phyloP scores from a whole-genome alignment of 2,329 filamentous ascomycete genomes.

The Decorospora gaudefroyi region DNA sequence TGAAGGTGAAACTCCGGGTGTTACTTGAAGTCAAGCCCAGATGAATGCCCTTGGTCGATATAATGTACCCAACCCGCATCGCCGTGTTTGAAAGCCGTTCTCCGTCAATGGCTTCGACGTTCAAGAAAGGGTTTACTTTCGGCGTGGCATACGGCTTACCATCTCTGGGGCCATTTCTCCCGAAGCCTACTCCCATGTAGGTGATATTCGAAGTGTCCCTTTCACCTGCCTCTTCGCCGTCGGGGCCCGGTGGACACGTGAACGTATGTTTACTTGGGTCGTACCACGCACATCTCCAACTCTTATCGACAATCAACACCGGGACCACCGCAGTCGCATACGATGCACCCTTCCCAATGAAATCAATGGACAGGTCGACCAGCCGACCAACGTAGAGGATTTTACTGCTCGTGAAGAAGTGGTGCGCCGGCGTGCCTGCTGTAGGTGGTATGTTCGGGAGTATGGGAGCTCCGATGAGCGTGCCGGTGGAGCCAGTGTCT shows the following conservation, averaged over 20 bases:
- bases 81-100: slow-evolving; percentile 6
- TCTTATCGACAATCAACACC: slow-evolving; percentile 41
- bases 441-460: slow-evolving; percentile 32
- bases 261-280: slow-evolving; percentile 35
- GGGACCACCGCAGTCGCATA: slow-evolving; percentile 35
- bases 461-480: slow-evolving; percentile 41
- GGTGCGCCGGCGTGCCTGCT: slow-evolving; percentile 35
- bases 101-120: slow-evolving; percentile 38
- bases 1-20: slow-evolving; percentile 29
- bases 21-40: slow-evolving; percentile 37
- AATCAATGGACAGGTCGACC: slow-evolving; percentile 35
- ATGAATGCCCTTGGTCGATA: slow-evolving; percentile 38
- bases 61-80: slow-evolving; percentile 34
- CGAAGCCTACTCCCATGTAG: slow-evolving; percentile 47
- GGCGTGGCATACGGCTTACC: slow-evolving; percentile 39
- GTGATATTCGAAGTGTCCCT: slow-evolving; percentile 39
- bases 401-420: slow-evolving; percentile 44
- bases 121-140: slow-evolving; percentile 44
- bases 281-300: slow-evolving; percentile 44
- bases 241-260: slow-evolving; percentile 37
- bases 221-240: slow-evolving; percentile 29
- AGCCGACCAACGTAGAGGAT: slow-evolving; percentile 43
- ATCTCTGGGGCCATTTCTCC: slow-evolving; percentile 36
- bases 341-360: slow-evolving; percentile 27
- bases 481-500: slow-evolving; percentile 45